A percentile compares a stretch with the other conserved stretches of the same genome.
phyloP scores from a whole-genome alignment of 139 green algal genomes.

The Chlamydomonas sp. region DNA sequence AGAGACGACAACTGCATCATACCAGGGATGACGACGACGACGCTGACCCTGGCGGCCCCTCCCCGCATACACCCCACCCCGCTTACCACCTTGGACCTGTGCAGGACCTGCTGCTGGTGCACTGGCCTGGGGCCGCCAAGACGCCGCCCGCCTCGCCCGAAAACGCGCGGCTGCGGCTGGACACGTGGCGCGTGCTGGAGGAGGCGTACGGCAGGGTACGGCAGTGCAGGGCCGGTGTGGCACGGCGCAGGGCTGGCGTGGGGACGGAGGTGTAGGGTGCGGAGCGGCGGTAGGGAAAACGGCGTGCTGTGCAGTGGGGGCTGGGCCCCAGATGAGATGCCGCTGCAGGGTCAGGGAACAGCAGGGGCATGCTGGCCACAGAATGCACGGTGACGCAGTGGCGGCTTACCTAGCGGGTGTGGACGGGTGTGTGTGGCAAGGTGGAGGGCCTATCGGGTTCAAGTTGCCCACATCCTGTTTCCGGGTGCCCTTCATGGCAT shows the following conservation, averaged over 20 bases:
- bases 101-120: slow-evolving; percentile 79
- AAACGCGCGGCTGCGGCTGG: slow-evolving; percentile 60
- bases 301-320: no score
- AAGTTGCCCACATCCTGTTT: no score
- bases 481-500: no score
- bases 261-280: neutral
- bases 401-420: no score
- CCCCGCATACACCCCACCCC: neutral
- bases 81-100: neutral
- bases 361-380: no score
- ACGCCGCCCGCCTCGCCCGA: slow-evolving; percentile 26
- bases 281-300: neutral
- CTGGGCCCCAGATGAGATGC: no score
- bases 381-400: no score
- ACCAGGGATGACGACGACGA: neutral
- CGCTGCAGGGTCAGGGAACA: no score
- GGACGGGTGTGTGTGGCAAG: no score
- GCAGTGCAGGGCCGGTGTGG: neutral
- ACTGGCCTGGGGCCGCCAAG: slow-evolving; percentile 76
- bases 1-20: no score
- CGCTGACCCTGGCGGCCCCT: neutral
- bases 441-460: no score
- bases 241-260: no score
- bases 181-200: slow-evolving; percentile 79
- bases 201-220: slow-evolving; percentile 42